phyloP scores from a whole-genome alignment of 208 protist species.

The Acanthamoeba comandoni region DNA sequence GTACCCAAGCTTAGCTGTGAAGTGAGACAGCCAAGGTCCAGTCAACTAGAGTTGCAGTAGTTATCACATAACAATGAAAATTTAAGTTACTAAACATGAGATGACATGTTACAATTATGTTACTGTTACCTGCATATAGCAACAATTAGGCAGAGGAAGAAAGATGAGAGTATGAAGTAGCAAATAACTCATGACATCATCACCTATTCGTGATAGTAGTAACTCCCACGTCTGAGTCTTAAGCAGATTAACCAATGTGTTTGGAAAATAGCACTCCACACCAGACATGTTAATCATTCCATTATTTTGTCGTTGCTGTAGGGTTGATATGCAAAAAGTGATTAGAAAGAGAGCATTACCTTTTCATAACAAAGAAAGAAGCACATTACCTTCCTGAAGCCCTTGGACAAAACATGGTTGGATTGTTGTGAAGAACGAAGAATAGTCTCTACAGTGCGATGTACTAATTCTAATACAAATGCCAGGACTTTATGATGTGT shows the following conservation, averaged over 20 bases:
- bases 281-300: conserved; percentile 42
- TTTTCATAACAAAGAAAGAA: too few relatives aligned
- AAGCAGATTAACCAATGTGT: conserved; percentile 58
- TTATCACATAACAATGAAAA: too few relatives aligned
- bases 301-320: conserved; percentile 1
- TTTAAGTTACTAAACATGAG: too few relatives aligned
- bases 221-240: conserved; percentile 43
- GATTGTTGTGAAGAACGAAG: too few relatives aligned
- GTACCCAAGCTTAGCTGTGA: too few relatives aligned
- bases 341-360: neutral
- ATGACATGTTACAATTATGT: conserved; percentile 19
- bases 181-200: conserved; percentile 52
- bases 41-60: too few relatives aligned
- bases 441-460: too few relatives aligned
- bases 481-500: too few relatives aligned
- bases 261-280: conserved; percentile 65
- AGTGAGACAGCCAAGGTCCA: too few relatives aligned
- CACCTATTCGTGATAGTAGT: conserved; percentile 60
- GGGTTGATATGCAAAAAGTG: neutral
- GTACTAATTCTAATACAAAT: too few relatives aligned
- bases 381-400: conserved; percentile 49
- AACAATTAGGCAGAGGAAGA: conserved; percentile 48
- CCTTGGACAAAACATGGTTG: conserved; percentile 53
- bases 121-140: conserved; percentile 73
- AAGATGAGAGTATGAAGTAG: conserved; percentile 65